Base-by-base conservation (phyloP, 306 rosid genomes). In the Casuarina equisetifolia region DNA sequence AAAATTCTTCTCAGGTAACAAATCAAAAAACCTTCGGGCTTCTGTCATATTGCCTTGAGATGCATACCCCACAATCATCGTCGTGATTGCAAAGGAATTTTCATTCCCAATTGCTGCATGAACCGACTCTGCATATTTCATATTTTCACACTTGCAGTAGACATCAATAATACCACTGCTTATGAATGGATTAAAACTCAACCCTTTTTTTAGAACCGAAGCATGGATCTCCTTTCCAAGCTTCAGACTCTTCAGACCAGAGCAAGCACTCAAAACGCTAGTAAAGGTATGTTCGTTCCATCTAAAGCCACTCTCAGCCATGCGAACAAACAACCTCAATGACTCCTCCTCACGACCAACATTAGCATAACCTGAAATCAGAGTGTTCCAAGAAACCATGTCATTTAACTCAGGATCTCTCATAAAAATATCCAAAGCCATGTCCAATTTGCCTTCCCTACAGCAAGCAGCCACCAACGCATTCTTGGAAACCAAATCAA, bases 391-490 rank as follows among this genome's bases (percentile, higher is more conserved):
- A 46, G 97, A 91, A 19, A 89, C 89, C 12, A 13, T 50, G 64
- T 92, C 92, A 48, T 87, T 92, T 20, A 71, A 49, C 71, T 89
- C 89, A 0, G 82, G 66, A 39, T 86, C 75, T 76, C 69, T 78
- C 85, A 78, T 71, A 79, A 92, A 92, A 13, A 92, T 58, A 82
- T 85, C 63, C 55, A 79, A 57, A 75, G 94, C 96, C 90, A 87
- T 80, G 55, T 81, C 88, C 88, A 90, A 78, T 71, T 85, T 78
- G 44, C 90, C 87, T 78, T 87, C 94, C 87, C 96, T 89, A 64
- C 88, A 92, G 86, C 88, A 92, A 83, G 92, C 91, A 2, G 92
- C 97, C 79, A 89, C 84, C 91, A 87, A 86, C 72, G 91, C 97
- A 86, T 90, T 92, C 86, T 85, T 90, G 0, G 92, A 81, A 78